phyloP scores from a whole-genome alignment of 345 rosid genomes.

The Eucalyptus rudis region DNA sequence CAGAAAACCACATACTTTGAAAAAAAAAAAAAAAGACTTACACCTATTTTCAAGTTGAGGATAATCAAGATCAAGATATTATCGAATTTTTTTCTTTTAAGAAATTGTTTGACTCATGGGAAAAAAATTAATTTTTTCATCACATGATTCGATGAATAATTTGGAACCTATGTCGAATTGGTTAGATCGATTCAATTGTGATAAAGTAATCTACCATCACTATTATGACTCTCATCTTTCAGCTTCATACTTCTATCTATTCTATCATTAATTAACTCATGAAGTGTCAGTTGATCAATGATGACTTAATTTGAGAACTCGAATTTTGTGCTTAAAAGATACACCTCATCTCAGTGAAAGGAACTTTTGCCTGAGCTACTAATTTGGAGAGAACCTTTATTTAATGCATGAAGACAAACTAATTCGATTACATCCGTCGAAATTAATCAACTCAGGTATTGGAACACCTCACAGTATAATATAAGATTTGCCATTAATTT shows the following conservation, averaged over 20 bases:
- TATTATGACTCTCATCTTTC: not conserved
- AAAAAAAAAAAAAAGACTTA: too few species aligned
- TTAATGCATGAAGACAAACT: too few species aligned
- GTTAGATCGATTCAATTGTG: not conserved
- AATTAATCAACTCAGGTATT: too few species aligned
- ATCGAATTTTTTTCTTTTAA: too few species aligned
- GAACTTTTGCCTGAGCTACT: rapidly evolving
- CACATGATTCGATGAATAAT: not conserved
- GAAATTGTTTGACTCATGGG: too few species aligned
- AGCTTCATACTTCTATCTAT: not conserved
- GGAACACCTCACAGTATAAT: too few species aligned
- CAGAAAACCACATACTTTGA: not conserved
- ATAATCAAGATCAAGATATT: not conserved
- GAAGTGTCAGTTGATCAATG: not conserved
- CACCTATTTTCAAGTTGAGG: not conserved
- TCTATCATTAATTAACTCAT: not conserved
- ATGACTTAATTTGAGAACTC: not conserved
- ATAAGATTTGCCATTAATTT: too few species aligned
- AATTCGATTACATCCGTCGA: too few species aligned
- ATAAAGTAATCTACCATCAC: not conserved
- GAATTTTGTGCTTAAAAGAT: too few species aligned
- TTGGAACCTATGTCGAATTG: not conserved
- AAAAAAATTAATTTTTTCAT: not conserved
- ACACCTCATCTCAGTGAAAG: too few species aligned
- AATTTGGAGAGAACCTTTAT: too few species aligned